Percentiles rank a stretch among this genome's conserved stretches.
These are phyloP conservation scores for Coprinellus aureogranulatus DNA, from an alignment of 768 basidiomycete species.

Conservation along the genomic window DNA sequence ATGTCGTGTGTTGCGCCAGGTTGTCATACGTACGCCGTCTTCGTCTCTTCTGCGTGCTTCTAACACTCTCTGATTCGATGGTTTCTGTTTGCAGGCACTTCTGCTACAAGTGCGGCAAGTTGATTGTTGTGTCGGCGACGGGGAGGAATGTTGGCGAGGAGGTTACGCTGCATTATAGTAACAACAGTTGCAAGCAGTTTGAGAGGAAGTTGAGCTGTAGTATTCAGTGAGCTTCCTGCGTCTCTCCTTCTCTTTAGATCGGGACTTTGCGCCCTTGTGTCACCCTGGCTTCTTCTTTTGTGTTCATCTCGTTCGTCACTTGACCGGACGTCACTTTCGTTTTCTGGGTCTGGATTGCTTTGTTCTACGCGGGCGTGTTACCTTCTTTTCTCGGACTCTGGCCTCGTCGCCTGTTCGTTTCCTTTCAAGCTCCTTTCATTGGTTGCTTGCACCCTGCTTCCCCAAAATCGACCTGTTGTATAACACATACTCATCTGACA, in stretches of 20 bases:
- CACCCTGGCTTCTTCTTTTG: neutral
- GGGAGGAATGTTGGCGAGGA: conserved; percentile 11
- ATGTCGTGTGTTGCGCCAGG: conserved; percentile 10
- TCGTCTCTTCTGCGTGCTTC: neutral
- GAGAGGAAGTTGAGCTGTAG: conserved; percentile 10
- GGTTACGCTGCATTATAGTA: conserved; percentile 8
- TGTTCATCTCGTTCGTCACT: neutral
- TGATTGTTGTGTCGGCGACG: conserved; percentile 7
- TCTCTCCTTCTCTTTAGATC: neutral
- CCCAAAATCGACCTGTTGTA: too few relatives aligned
- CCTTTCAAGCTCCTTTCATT: too few relatives aligned
- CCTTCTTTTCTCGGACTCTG: too few relatives aligned
- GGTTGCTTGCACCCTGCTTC: too few relatives aligned
- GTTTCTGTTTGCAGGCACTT: conserved; percentile 3
- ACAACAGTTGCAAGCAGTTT: conserved; percentile 5
- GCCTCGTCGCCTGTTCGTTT: too few relatives aligned
- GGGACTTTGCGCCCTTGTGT: neutral
- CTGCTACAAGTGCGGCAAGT: conserved; percentile 11
- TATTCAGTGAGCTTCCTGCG: conserved; percentile 7
- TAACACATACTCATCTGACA: too few relatives aligned
- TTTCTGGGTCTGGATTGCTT: too few relatives aligned
- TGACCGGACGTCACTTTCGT: neutral
- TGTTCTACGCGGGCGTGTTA: too few relatives aligned
- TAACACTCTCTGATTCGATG: neutral
- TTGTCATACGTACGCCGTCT: conserved; percentile 7